Percentiles rank a stretch among this genome's conserved stretches.
phyloP scores from a whole-genome alignment of 2,329 filamentous ascomycete species.

The Cordyceps tenuipes region DNA sequence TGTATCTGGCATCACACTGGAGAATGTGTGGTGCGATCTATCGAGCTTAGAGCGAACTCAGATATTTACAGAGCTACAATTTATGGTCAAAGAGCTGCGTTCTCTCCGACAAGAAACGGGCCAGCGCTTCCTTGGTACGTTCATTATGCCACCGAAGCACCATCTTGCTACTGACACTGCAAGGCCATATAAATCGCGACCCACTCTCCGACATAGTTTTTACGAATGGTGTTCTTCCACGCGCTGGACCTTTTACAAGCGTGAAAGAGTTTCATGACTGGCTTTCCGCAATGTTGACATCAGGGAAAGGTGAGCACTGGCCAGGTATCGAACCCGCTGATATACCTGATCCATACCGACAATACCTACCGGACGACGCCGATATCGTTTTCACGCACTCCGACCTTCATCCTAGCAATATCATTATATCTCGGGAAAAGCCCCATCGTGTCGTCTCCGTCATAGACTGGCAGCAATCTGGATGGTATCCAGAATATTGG shows the following conservation, averaged over 20 bases:
- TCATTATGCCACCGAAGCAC: not conserved
- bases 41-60: not conserved
- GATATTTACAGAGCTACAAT: not conserved
- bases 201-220: conserved; percentile 7
- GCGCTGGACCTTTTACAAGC: conserved; percentile 11
- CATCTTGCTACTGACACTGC: not conserved
- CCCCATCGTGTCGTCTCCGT: not conserved
- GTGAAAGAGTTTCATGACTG: conserved; percentile 13
- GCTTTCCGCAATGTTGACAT: conserved; percentile 11
- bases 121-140: not conserved
- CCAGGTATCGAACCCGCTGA: not conserved
- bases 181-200: conserved; percentile 13
- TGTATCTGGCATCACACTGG: not conserved
- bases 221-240: not conserved
- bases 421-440: not conserved
- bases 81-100: not conserved
- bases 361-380: not conserved
- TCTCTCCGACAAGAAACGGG: not conserved
- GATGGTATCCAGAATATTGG: not conserved
- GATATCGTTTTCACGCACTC: not conserved
- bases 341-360: not conserved
- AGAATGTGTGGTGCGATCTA: not conserved
- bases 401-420: not conserved
- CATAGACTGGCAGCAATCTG: not conserved
- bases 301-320: not conserved